Conservation (phyloP, 805 yeast species). For the Zygosaccharomyces rouxii region DNA sequence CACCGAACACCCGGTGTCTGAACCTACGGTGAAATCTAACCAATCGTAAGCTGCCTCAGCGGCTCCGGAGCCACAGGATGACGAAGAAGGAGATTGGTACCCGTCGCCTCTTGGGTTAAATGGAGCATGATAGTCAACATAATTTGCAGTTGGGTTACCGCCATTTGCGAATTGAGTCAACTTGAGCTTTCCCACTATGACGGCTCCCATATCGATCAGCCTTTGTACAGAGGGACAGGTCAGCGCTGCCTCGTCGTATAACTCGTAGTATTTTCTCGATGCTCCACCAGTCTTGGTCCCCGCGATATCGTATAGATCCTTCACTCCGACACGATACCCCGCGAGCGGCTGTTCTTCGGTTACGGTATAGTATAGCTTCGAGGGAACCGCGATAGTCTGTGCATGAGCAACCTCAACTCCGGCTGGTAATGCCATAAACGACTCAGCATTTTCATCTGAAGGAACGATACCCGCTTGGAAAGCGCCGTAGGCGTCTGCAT, state of each 20-base stretch:
- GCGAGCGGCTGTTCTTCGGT: conserved; percentile 2
- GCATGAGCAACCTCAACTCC: conserved; percentile 3
- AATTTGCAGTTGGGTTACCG: conserved; percentile 2
- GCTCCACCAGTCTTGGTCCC: conserved; percentile 5
- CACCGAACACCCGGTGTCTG: conserved; percentile 4
- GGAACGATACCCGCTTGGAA: conserved; percentile 3
- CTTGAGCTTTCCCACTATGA: conserved; percentile 3
- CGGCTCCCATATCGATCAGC: conserved; percentile 1
- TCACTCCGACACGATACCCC: conserved; percentile 3
- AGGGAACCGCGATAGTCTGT: conserved; percentile 3
- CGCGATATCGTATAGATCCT: conserved; percentile 4
- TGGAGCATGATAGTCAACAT: conserved; percentile 3
- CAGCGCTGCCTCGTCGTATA: conserved; percentile 1
- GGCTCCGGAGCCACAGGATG: conserved; percentile 4
- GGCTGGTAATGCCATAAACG: conserved; percentile 3
- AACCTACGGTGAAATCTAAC: conserved; percentile 2
- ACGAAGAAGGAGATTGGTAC: conserved; percentile 3
- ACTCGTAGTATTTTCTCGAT: conserved; percentile 1
- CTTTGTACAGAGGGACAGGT: conserved; percentile 4
- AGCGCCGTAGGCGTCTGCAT: conserved; percentile 3
- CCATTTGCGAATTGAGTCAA: conserved; percentile 4
- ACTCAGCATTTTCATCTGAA: conserved; percentile 1
- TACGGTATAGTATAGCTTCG: conserved; percentile 1
- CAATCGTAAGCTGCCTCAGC: conserved; percentile 5
- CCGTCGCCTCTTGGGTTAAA: conserved; percentile 3